These are phyloP conservation scores for Chlorophyllum brunneum DNA, from an alignment of 768 basidiomycete genomes.

Conservation along the genomic window DNA sequence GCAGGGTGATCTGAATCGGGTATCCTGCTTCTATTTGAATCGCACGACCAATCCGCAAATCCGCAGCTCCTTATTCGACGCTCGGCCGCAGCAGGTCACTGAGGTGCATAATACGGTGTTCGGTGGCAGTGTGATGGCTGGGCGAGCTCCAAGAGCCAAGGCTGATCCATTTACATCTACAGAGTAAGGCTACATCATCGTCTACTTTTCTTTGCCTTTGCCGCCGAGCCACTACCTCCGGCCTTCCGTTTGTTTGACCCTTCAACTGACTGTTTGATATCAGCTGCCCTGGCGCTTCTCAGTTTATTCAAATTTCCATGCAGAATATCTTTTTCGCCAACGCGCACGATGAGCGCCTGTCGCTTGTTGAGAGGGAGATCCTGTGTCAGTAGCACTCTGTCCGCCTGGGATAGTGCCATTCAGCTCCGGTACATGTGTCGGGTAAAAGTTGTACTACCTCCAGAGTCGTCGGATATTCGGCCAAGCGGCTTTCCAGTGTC, in stretches of 20 bases:
- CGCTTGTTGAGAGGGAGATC: constrained; percentile 41
- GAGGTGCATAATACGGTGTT: not conserved
- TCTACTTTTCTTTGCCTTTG: constrained; percentile 10
- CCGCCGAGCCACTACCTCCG: constrained; percentile 4
- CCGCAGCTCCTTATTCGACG: not conserved
- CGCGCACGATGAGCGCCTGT: constrained; percentile 67
- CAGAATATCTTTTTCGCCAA: constrained; percentile 79
- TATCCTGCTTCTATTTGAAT: no score
- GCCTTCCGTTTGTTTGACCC: constrained; percentile 12
- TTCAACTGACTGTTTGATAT: not conserved
- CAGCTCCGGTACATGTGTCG: constrained; percentile 2
- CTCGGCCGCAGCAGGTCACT: not conserved
- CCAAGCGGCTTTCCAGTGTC: constrained; percentile 47
- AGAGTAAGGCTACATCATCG: not conserved
- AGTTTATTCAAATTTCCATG: constrained; percentile 22
- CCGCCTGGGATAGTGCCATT: constrained; percentile 27
- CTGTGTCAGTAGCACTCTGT: constrained; percentile 44
- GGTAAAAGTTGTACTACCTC: constrained; percentile 39
- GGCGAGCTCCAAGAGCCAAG: not conserved
- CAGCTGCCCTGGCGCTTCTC: constrained; percentile 4
- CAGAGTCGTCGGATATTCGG: constrained; percentile 53
- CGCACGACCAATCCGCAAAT: not conserved
- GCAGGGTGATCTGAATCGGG: not conserved
- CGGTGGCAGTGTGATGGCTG: not conserved
- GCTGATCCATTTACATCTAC: not conserved